Base-by-base conservation (phyloP, 2,329 filamentous ascomycete genomes). In the Nothomitra cinnamomea region DNA sequence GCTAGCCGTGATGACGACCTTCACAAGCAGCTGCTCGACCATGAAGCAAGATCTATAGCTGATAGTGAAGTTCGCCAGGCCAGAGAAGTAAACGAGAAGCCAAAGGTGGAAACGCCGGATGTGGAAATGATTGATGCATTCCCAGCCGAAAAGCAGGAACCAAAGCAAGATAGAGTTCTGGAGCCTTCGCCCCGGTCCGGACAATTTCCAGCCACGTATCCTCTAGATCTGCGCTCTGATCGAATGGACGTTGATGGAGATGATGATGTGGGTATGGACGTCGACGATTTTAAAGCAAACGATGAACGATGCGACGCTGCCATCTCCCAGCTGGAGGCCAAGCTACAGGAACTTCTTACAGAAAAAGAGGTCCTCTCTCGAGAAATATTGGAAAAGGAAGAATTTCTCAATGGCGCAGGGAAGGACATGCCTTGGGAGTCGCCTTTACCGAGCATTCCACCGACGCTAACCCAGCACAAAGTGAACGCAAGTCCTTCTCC, bases 401-500 rank as follows among this genome's bases (percentile, higher is more conserved):
- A 49, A 24, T 49, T 49, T 49, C 25, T 49, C 3, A 17, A 35
- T 3, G 45, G 45, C 3, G 45, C 25, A 24, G 45, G 45, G 19
- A 35, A n/a, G n/a, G 45, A 49, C 24, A 3, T 49, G 22, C 45
- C 45, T 17, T 15, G 32, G 5, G 45, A 49, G 10, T 49, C 24
- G 25, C 45, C 45, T 28, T 24, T 24, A 17, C 22, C 10, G 13
- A 35, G 45, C 19, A 24, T 28, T 35, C 13, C 19, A 13, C 45
- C 45, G n/a, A n/a, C 15, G 2, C 13, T 49, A 10, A 8, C 24
- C 15, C 24, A 28, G 1, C 45, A 49, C 8, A 19, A 17, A 19
- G 22, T 19, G 43, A 15, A 53, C 47, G 21, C 24, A 43, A 15
- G 4, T 17, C 60, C 61, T 2, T 52, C 56, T 2, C 25, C 52